phyloP scores from a whole-genome alignment of 306 rosid genomes.

The cucumber (Cucumis sativus) region Cucumber_9930_V3 NC_026659.2:19534001-19534500 shows the following conservation, averaged over 20 bases:
- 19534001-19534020: too few species aligned
- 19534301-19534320: conserved; percentile 54
- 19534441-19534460: conserved; percentile 92
- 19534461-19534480: conserved; percentile 67
- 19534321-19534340: conserved; percentile 62
- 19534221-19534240: conserved; percentile 83
- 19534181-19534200: conserved; percentile 54
- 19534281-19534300: conserved; percentile 32
- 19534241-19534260: conserved; percentile 93
- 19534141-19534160: conserved; percentile 94
- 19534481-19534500: conserved; percentile 57
- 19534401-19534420: conserved; percentile 42
- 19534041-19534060: too few species aligned
- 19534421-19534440: conserved; percentile 56
- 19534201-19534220: conserved; percentile 76
- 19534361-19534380: too few species aligned
- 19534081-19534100: too few species aligned
- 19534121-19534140: background rate
- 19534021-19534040: too few species aligned
- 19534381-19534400: too few species aligned
- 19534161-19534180: conserved; percentile 75
- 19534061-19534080: too few species aligned
- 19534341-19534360: too few species aligned
- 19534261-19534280: conserved; percentile 49
- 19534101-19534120: too few species aligned